Base-by-base conservation (phyloP, 306 rosid genomes). In the Abrus precatorius region DNA sequence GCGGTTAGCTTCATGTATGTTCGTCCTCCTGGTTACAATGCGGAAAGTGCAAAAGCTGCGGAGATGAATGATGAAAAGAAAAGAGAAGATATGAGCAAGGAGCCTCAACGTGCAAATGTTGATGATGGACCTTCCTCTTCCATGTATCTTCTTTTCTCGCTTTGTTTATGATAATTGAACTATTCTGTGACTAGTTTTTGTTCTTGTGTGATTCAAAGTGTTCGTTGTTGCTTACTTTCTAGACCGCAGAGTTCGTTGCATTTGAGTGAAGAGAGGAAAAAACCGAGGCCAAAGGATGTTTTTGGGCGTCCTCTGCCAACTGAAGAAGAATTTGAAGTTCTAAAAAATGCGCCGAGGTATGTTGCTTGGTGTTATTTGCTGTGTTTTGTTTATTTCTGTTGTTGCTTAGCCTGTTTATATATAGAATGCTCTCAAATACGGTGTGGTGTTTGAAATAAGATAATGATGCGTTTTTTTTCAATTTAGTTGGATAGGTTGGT, bases 1-100 rank as follows among this genome's bases (percentile, higher is more conserved):
- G 98, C 98, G 77, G 98, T 95, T 74, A 93, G 98, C 88, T 95
- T 95, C 80, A 95, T 95, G 99, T 95, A 95, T 86, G 99, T 93
- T 78, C 97, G 97, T 13, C 99, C 98, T 9, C 99, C 98, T 0
- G 98, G 99, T 60, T 95, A 93, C 89, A 88, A 93, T 49, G 87
- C 99, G 29, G 97, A 95, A 45, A 93, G 97, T 76, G 99, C 99
- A 47, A 92, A 91, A 84, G 99, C 97, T 74, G 97, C 98, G 0
- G 99, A 93, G 86, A 56, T 91, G 76, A 89, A 91, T 12, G 97
- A 89, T 62, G 95, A 91, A 80, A 82, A 38, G 80, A 86, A 50
- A 63, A 82, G 3, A 44, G 89, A 89, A 43, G 91, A 89, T 27
- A 80, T 64, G n/a, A 79, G 45, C 63, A 79, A 77, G 10, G 87